Conservation (phyloP, 1,139 yeast species). For the Yamadazyma spencermartinsiae region DNA sequence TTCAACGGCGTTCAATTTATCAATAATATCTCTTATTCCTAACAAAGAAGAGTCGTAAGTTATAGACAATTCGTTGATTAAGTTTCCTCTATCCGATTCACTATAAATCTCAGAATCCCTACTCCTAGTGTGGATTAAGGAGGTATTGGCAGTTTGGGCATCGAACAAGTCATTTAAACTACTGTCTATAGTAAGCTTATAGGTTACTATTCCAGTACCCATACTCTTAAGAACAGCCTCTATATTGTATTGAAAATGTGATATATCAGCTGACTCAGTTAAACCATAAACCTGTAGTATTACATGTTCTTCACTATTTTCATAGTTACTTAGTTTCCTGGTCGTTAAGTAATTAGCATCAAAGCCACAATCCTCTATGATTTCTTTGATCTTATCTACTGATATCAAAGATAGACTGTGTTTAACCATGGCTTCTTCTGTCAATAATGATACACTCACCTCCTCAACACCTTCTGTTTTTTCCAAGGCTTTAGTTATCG, state of each 20-base stretch:
- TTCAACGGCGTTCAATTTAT: conserved; percentile 33
- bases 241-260: conserved; percentile 36
- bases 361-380: conserved; percentile 54
- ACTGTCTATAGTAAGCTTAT: conserved; percentile 21
- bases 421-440: conserved; percentile 65
- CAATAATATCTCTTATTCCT: conserved; percentile 62
- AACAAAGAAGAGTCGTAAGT: conserved; percentile 41
- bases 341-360: conserved; percentile 44
- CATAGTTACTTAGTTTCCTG: not conserved
- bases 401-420: conserved; percentile 37
- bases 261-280: conserved; percentile 25
- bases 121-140: conserved; percentile 7
- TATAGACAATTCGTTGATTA: conserved; percentile 40
- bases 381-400: conserved; percentile 31
- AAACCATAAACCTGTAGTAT: conserved; percentile 38
- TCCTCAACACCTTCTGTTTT: conserved; percentile 42
- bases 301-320: conserved; percentile 27
- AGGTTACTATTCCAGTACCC: conserved; percentile 28
- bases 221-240: conserved; percentile 39
- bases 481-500: conserved; percentile 32
- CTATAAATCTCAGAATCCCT: conserved; percentile 12
- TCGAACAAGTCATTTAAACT: conserved; percentile 7
- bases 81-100: conserved; percentile 8
- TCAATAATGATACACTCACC: conserved; percentile 67
- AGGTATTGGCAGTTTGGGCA: conserved; percentile 3